A percentile compares a stretch with the other conserved stretches of the same genome.
These are phyloP conservation scores for Pseudogymnoascus sp. DNA, from an alignment of 2,329 filamentous ascomycete species.

Conservation along the genomic window DNA sequence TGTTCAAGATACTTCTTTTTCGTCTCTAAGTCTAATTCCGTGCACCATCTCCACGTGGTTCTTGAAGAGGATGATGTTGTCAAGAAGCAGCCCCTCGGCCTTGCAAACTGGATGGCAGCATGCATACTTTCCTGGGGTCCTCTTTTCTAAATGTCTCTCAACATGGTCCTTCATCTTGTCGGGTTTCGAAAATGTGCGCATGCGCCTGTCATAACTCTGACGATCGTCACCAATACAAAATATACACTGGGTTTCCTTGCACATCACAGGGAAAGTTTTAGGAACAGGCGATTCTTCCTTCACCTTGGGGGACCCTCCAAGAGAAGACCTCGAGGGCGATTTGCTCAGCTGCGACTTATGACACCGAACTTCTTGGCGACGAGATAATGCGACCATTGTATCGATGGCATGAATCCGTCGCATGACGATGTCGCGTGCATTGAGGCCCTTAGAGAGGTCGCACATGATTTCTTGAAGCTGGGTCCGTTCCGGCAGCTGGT, in stretches of 20 bases:
- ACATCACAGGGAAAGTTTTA: neutral
- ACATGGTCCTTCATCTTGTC: no score
- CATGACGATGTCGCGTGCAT: constrained; percentile 13
- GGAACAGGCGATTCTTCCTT: neutral
- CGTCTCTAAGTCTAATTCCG: no score
- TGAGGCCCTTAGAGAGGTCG: constrained; percentile 19
- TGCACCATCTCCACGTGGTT: no score
- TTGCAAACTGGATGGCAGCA: no score
- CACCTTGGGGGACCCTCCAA: neutral
- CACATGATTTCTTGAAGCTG: constrained; percentile 17
- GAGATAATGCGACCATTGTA: no score
- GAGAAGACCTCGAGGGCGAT: neutral
- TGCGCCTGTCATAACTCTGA: no score
- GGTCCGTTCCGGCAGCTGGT: constrained; percentile 19
- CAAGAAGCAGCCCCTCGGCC: no score
- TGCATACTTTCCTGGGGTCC: no score
- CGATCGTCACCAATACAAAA: neutral
- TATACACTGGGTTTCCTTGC: neutral
- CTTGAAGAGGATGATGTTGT: no score
- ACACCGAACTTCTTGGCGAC: constrained; percentile 2
- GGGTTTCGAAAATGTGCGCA: no score
- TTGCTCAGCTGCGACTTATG: neutral
- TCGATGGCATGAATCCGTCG: constrained; percentile 17
- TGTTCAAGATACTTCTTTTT: no score
- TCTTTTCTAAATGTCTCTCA: no score